Evolutionary conservation across 768 basidiomycete genomes (phyloP).

Genomic region (Leccinellum albellum): DNA sequence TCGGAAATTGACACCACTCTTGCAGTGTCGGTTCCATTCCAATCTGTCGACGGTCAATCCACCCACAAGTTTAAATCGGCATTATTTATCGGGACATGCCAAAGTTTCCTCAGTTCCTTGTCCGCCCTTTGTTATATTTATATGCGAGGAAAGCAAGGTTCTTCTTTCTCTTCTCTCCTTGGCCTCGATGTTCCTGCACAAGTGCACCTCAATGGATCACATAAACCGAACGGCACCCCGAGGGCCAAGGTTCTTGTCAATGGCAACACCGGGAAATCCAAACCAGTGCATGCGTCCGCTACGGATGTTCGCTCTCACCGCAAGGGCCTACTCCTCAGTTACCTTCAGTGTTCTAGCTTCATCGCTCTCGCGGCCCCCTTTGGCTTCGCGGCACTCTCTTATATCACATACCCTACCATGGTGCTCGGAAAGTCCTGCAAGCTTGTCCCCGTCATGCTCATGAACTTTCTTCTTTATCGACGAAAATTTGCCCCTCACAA

Average conservation of each 20-base stretch:
- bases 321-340: conserved; percentile 59
- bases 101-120: conserved; percentile 73
- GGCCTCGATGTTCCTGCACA: conserved; percentile 47
- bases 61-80: conserved; percentile 81
- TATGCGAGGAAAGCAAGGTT: conserved; percentile 51
- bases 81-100: conserved; percentile 80
- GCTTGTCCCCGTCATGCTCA: conserved; percentile 96
- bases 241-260: conserved; percentile 38
- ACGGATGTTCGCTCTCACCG: conserved; percentile 34
- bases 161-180: conserved; percentile 52
- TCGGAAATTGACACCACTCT: neutral
- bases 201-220: conserved; percentile 17
- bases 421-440: conserved; percentile 99
- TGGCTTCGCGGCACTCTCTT: conserved; percentile 90
- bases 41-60: conserved; percentile 56
- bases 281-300: conserved; percentile 24
- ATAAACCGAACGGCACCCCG: conserved; percentile 25
- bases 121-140: conserved; percentile 77
- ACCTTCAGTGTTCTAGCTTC: conserved; percentile 81
- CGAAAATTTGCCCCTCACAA: conserved; percentile 91
- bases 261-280: conserved; percentile 24
- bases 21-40: conserved; percentile 81
- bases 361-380: conserved; percentile 93
- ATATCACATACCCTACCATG: conserved; percentile 98
- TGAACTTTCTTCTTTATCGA: conserved; percentile 95